Percentiles rank a stretch among this genome's conserved stretches.
Evolutionary conservation across 495 filamentous ascomycete species (phyloP).

Genomic region (Neurospora pannonica): DNA sequence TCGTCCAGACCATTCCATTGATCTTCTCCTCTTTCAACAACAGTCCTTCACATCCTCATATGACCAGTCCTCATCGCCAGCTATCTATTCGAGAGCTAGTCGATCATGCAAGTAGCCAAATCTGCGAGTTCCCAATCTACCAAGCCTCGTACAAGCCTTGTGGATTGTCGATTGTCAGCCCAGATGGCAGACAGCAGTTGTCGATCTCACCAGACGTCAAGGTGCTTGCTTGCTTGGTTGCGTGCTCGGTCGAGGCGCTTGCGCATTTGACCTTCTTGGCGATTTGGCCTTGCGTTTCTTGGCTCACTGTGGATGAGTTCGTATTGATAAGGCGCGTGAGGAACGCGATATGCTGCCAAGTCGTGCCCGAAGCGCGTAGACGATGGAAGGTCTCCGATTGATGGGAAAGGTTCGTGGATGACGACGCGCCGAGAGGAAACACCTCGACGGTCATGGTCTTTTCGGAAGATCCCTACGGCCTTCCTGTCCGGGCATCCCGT

Average conservation of each 20-base stretch:
- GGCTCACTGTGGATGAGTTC: background rate
- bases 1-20: background rate
- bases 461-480: background rate
- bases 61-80: background rate
- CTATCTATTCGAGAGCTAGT: background rate
- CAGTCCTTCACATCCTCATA: background rate
- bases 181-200: background rate
- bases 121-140: background rate
- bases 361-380: background rate
- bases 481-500: background rate
- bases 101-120: background rate
- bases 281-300: background rate
- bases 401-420: background rate
- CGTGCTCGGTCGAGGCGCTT: background rate
- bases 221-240: background rate
- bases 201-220: too few relatives aligned
- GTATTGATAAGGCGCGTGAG: background rate
- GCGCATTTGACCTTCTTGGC: background rate
- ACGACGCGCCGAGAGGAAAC: background rate
- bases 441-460: background rate
- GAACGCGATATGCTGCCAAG: background rate
- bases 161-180: background rate
- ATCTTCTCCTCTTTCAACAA: background rate
- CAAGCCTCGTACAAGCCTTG: too few relatives aligned
- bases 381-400: background rate